These are phyloP conservation scores for Pleochaeta shiraiana DNA, from an alignment of 2,329 filamentous ascomycete species.

Conservation along the genomic window DNA sequence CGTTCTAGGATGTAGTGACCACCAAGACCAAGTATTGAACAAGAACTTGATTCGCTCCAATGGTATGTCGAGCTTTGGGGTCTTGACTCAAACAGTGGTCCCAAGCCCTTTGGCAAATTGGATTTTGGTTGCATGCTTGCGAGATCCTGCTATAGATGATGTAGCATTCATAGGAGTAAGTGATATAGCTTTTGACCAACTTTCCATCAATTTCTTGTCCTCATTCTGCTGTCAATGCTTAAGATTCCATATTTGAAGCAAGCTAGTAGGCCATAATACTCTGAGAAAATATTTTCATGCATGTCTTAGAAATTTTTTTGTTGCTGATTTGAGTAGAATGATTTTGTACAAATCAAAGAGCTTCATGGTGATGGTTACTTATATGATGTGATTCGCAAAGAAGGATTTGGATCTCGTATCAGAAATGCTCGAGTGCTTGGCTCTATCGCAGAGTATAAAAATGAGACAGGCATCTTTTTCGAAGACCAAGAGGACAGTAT, in stretches of 20 bases:
- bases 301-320: neutral
- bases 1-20: too few relatives aligned
- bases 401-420: conserved; percentile 60
- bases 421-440: conserved; percentile 60
- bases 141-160: conserved; percentile 46
- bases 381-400: conserved; percentile 53
- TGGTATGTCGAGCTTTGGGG: conserved; percentile 35
- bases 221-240: too few relatives aligned
- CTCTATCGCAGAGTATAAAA: conserved; percentile 20
- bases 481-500: neutral
- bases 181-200: too few relatives aligned
- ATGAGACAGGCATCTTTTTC: conserved; percentile 10
- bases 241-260: too few relatives aligned
- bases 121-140: conserved; percentile 60
- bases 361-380: conserved; percentile 47
- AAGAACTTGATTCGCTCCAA: conserved; percentile 15
- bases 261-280: too few relatives aligned
- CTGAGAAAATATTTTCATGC: too few relatives aligned
- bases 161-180: conserved; percentile 66
- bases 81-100: conserved; percentile 60
- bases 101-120: conserved; percentile 53
- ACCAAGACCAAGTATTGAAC: too few relatives aligned
- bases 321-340: conserved; percentile 30
- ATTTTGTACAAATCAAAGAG: conserved; percentile 63
- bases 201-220: too few relatives aligned